These are phyloP conservation scores for Scedosporium apiospermum DNA, from an alignment of 2,329 filamentous ascomycete genomes.

Conservation along the genomic window DNA sequence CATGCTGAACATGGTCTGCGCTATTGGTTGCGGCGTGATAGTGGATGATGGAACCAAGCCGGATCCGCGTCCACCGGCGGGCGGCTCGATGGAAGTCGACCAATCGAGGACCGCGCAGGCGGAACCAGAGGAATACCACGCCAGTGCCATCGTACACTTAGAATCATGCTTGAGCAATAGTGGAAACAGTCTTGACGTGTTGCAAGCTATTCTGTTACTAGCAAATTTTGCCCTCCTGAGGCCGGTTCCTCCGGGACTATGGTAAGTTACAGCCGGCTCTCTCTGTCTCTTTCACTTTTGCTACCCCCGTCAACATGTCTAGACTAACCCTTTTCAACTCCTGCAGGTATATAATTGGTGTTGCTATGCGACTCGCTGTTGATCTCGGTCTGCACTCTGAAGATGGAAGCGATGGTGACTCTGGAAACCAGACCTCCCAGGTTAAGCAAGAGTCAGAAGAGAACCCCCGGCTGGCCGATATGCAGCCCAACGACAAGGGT, in stretches of 20 bases:
- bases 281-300: conserved; percentile 6
- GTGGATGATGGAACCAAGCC: conserved; percentile 54
- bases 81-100: conserved; percentile 19
- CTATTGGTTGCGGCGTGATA: conserved; percentile 89
- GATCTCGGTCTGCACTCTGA: conserved; percentile 91
- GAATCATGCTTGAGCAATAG: conserved; percentile 78
- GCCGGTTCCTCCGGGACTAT: conserved; percentile 85
- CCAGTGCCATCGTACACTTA: conserved; percentile 84
- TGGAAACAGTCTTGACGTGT: conserved; percentile 81
- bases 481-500: conserved; percentile 41
- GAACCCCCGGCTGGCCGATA: conserved; percentile 12
- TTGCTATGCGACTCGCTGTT: conserved; percentile 80
- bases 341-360: conserved; percentile 76
- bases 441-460: conserved; percentile 14
- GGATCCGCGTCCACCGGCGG: conserved; percentile 18
- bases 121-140: conserved; percentile 93
- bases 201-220: conserved; percentile 85
- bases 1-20: conserved; percentile 93
- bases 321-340: neutral
- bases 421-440: conserved; percentile 20
- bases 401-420: conserved; percentile 60
- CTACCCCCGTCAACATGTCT: conserved; percentile 1
- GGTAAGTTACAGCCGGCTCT: conserved; percentile 36
- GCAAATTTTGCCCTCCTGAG: conserved; percentile 86
- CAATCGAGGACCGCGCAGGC: conserved; percentile 33